Evolutionary conservation across 257 asterid species (phyloP), one percentile per base, ranked within the genome.

Genomic region (Fraxinus americana): DNA sequence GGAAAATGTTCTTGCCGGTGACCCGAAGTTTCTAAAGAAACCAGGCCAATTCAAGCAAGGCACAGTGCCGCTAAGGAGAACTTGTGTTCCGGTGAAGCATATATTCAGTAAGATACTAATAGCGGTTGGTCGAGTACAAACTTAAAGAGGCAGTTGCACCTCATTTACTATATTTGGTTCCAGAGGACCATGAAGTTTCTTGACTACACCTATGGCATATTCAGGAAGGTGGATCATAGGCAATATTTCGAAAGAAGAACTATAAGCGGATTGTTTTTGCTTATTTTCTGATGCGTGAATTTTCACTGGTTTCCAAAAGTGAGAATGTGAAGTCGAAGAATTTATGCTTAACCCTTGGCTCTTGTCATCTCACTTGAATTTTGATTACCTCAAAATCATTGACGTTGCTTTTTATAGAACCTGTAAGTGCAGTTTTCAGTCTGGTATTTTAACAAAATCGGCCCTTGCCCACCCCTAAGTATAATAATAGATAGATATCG

Each of bases 1-100:
- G 61, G 84, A 35, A 71, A 70, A 73, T 0, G 38, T 25, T 59
- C 19, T 71, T 52, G 67, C 77, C 27, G 19, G 21, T 74, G 77
- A 70, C 81, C 14, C 7, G 66, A 84, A 81, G 79, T 39, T 6
- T 66, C 29, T 27, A 13, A 75, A 57, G 80, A 80, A 76, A 77
- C 66, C 77, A 16, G 76, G 41, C 66, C 63, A 41, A 36, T 25
- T 36, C 67, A 67, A 27, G 52, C 39, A 23, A 77, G 83, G 78
- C 17, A 61, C 45, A 72, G 71, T 79, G 30, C 75, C 75, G 38
- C 19, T n/a, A n/a, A 72, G 67, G 65, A 77, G 70, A 52, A 68
- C 79, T 23, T 89, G 96, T 83, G 89, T 89, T 66, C 89, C 90
- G 19, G 93, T 92, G 84, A 85, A 85, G 59, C 76, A 78, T 77